A percentile compares a stretch with the other conserved stretches of the same genome.
These are phyloP conservation scores for Dothistroma septosporum DNA, from an alignment of 2,329 filamentous ascomycete species.

Conservation along the genomic window DNA sequence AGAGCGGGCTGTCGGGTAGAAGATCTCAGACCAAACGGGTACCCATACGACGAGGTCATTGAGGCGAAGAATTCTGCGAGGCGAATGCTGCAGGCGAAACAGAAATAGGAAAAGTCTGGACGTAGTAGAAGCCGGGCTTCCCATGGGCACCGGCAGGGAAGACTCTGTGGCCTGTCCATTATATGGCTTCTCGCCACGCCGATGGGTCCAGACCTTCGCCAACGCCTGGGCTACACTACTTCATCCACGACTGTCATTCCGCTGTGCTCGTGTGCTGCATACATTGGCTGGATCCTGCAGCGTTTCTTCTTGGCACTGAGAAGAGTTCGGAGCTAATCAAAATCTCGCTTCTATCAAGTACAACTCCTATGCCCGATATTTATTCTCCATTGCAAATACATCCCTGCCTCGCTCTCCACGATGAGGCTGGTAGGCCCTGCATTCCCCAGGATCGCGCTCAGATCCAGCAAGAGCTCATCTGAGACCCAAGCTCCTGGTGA, in stretches of 20 bases:
- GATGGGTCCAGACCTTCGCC: background rate
- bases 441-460: background rate
- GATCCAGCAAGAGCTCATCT: background rate
- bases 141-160: background rate
- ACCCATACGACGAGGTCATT: constrained; percentile 28
- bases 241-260: background rate
- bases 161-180: background rate
- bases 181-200: background rate
- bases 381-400: background rate
- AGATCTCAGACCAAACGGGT: constrained; percentile 30
- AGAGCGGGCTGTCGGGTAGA: constrained; percentile 27
- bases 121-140: background rate
- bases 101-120: background rate
- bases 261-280: background rate
- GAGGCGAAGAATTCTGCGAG: constrained; percentile 26
- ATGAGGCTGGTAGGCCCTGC: background rate
- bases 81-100: background rate
- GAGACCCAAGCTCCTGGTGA: background rate
- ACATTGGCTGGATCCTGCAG: too few species aligned
- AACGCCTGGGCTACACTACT: background rate
- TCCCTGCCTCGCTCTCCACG: background rate
- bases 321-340: background rate
- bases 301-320: background rate
- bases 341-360: background rate
- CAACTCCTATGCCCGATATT: background rate